Base-by-base conservation (phyloP, 306 rosid genomes). In the Cucumis hystrix region DNA sequence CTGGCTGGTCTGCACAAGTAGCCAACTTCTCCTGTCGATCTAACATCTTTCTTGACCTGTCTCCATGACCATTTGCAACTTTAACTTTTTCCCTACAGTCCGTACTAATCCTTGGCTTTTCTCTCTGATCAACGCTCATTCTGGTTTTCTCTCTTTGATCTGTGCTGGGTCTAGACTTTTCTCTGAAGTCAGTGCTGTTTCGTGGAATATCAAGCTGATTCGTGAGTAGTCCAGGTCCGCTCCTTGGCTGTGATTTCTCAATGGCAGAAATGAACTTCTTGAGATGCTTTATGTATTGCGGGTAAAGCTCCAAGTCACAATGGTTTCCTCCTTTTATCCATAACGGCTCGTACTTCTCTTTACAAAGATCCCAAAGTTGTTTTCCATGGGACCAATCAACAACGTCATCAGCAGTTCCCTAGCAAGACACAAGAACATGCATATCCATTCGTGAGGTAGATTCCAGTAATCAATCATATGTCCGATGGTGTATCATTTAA, bases 321-420 rank as follows among this genome's bases (percentile, higher is more conserved):
- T 95, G 98, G 76, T 89, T 89, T 82, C 98, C 98, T 80, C 96
- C 98, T 80, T 87, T 89, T 68, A 95, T 83, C 98, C 98, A 95
- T n/a, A 95, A 77, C 7, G 98, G 98, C 75, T 95, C 98, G 40
- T 95, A 92, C 83, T 95, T 95, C 80, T 92, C 93, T 83, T 87
- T 95, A 85, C 98, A 95, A 17, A 68, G 86, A 64, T 95, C 96
- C 98, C 97, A 92, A 65, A 95, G 98, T 79, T 89, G 92, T 87
- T 90, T 95, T 72, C 97, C 98, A 62, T 95, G 98, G 56, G 98
- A 95, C 89, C 93, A 95, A 80, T 88, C 92, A 23, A 95, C 98
- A 47, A 92, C 98, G 59, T 95, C 96, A 43, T 92, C 97, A 52
- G 79, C 86, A 0, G 95, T 92, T 78, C 98, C 98, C 98, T 94